phyloP scores from a whole-genome alignment of 352 stramenopile genomes.

The Thalassiosira hispida region DNA sequence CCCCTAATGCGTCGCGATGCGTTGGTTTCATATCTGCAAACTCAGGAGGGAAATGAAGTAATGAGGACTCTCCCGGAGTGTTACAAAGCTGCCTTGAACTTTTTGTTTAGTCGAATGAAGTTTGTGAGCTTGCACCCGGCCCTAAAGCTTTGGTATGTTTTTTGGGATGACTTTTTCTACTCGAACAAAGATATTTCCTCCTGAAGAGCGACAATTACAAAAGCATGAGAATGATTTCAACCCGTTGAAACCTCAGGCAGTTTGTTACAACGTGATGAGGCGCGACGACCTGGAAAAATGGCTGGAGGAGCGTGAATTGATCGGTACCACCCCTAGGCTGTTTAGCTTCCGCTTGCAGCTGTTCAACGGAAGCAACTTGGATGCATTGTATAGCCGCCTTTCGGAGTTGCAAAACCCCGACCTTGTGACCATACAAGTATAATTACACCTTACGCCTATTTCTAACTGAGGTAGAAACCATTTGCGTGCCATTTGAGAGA shows the following conservation, averaged over 20 bases:
- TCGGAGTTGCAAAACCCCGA: background rate
- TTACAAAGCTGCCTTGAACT: background rate
- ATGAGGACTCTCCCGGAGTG: background rate
- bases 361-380: background rate
- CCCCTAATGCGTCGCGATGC: background rate
- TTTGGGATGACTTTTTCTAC: slow-evolving; percentile 2
- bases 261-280: background rate
- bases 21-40: background rate
- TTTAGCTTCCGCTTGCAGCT: background rate
- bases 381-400: background rate
- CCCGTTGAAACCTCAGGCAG: background rate
- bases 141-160: background rate
- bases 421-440: background rate
- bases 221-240: background rate
- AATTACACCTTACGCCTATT: no score
- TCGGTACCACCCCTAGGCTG: background rate
- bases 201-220: background rate
- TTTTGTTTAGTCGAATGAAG: background rate
- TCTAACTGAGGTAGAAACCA: no score
- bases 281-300: background rate
- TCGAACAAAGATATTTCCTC: background rate
- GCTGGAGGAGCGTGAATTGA: background rate
- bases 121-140: background rate
- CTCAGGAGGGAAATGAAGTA: background rate
- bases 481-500: no score